phyloP scores from a whole-genome alignment of 169 alveolate genomes.

The Eimeria falciformis region DNA sequence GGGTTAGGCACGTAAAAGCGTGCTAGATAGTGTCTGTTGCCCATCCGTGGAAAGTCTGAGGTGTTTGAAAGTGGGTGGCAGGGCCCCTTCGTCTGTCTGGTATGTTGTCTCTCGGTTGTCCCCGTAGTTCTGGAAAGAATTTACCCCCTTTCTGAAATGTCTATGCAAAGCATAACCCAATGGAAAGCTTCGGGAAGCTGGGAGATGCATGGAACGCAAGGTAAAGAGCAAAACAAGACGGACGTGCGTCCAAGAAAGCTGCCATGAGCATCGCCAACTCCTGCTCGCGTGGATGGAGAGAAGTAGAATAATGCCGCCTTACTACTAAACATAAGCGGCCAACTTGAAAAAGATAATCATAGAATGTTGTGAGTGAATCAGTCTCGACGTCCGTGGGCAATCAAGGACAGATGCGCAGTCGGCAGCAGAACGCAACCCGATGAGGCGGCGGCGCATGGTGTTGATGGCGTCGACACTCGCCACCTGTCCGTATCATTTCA shows the following conservation, averaged over 20 bases:
- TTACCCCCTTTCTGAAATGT: neutral
- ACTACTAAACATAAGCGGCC: neutral
- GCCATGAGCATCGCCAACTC: constrained; percentile 32
- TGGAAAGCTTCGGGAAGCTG: neutral
- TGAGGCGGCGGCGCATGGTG: constrained; percentile 32
- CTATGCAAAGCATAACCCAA: neutral
- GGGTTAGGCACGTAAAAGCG: neutral
- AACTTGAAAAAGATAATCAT: neutral
- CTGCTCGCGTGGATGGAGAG: neutral
- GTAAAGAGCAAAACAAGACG: neutral
- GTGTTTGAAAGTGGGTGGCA: constrained; percentile 40
- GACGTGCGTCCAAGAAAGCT: constrained; percentile 7
- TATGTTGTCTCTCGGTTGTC: neutral
- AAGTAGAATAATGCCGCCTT: neutral
- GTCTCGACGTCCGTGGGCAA: neutral
- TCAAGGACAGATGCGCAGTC: constrained; percentile 24
- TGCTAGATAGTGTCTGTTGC: constrained; percentile 3
- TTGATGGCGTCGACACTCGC: neutral
- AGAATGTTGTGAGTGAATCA: neutral
- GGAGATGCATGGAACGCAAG: constrained; percentile 28
- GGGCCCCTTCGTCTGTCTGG: constrained; percentile 39
- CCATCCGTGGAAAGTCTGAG: constrained; percentile 6
- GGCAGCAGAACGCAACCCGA: constrained; percentile 45
- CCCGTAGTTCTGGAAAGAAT: constrained; percentile 1
- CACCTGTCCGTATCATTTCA: neutral